phyloP scores from a whole-genome alignment of 345 rosid species.

The Passiflora organensis region DNA sequence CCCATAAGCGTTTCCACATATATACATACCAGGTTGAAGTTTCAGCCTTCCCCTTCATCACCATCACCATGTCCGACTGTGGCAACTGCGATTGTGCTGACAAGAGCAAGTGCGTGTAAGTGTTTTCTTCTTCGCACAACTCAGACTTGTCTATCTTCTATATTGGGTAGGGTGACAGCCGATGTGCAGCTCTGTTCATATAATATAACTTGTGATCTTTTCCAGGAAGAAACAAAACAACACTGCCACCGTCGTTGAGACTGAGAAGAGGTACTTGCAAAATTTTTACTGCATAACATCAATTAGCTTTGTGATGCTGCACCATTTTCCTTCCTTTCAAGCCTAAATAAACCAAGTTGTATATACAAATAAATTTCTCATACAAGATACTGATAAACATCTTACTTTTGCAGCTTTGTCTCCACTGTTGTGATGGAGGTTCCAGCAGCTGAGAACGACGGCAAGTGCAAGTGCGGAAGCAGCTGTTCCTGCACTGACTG shows the following conservation, averaged over 20 bases:
- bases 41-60: constrained; percentile 5
- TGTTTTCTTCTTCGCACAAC: neutral
- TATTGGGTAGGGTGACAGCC: neutral
- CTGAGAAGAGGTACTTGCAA: constrained; percentile 49
- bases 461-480: constrained; percentile 81
- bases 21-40: neutral
- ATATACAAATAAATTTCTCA: neutral
- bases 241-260: constrained; percentile 49
- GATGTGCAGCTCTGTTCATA: too few relatives aligned
- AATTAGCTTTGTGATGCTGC: too few relatives aligned
- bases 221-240: constrained; percentile 75
- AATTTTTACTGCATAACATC: too few relatives aligned
- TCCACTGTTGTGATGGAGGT: constrained; percentile 39
- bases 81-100: constrained; percentile 78
- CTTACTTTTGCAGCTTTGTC: constrained; percentile 35
- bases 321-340: too few relatives aligned
- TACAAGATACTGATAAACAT: neutral
- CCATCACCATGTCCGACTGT: constrained; percentile 63
- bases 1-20: neutral
- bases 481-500: constrained; percentile 66
- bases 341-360: neutral
- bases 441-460: constrained; percentile 40
- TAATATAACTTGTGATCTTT: neutral
- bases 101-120: constrained; percentile 74
- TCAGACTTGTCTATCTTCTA: neutral